phyloP scores from a whole-genome alignment of 2,329 filamentous ascomycete species.

The Mollisiaceae sp. region DNA sequence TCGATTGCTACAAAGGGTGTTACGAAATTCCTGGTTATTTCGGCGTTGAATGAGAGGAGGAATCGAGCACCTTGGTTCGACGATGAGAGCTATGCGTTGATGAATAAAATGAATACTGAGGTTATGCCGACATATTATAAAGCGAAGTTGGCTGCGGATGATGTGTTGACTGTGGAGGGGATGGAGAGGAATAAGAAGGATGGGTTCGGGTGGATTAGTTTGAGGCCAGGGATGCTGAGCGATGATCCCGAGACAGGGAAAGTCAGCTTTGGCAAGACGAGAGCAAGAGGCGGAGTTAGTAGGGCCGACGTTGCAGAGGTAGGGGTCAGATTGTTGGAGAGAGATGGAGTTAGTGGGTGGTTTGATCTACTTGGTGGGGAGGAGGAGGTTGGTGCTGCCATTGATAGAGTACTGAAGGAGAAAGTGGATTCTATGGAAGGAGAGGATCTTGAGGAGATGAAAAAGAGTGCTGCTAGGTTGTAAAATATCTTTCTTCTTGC shows the following conservation, averaged over 20 bases:
- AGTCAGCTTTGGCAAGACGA: slow-evolving; percentile 49
- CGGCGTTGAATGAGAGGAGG: slow-evolving; percentile 61
- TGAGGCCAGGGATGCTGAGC: slow-evolving; percentile 58
- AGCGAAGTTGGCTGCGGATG: slow-evolving; percentile 66
- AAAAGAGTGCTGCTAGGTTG: slow-evolving; percentile 18
- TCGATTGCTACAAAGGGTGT: slow-evolving; percentile 58
- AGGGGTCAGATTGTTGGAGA: slow-evolving; percentile 58
- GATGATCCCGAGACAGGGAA: slow-evolving; percentile 53
- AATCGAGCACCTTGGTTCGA: slow-evolving; percentile 60
- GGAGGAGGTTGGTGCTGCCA: slow-evolving; percentile 53
- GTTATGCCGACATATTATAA: slow-evolving; percentile 59
- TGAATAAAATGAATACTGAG: slow-evolving; percentile 48
- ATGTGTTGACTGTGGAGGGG: slow-evolving; percentile 57
- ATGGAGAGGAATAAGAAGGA: slow-evolving; percentile 31
- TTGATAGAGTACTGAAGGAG: slow-evolving; percentile 54
- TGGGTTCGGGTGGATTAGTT: slow-evolving; percentile 51
- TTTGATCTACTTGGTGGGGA: slow-evolving; percentile 61
- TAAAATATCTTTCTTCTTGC: neutral
- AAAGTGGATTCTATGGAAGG: slow-evolving; percentile 59
- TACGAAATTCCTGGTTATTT: slow-evolving; percentile 68
- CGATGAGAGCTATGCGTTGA: slow-evolving; percentile 50
- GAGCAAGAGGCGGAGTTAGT: slow-evolving; percentile 47
- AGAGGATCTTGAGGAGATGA: slow-evolving; percentile 46
- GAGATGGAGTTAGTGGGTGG: slow-evolving; percentile 54
- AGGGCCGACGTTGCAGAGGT: slow-evolving; percentile 65